Evolutionary conservation across 176 grass and related monocot species (phyloP).

Genomic region (Musa itinerans): DNA sequence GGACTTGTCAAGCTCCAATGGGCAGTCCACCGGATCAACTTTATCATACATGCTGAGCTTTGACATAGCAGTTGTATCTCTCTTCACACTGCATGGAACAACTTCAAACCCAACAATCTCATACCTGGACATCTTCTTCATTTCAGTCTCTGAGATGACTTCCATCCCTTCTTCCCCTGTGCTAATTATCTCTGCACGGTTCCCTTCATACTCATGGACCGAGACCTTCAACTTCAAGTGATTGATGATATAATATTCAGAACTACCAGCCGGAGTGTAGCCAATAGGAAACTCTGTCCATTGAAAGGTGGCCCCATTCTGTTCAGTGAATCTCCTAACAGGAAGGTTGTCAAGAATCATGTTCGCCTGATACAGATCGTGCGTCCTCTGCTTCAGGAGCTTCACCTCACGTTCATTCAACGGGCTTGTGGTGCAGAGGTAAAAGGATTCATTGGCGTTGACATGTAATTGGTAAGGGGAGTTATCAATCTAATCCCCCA

Average conservation of each 20-base stretch:
- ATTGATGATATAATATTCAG: constrained; percentile 6
- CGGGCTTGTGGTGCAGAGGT: constrained; percentile 2
- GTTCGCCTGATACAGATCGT: constrained; percentile 7
- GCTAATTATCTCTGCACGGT: not conserved
- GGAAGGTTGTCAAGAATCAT: constrained; percentile 12
- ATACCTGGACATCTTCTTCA: not conserved
- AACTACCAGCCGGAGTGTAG: not conserved
- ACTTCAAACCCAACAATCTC: constrained; percentile 13
- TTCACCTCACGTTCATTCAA: constrained; percentile 3
- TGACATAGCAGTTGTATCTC: not conserved
- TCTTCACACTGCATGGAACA: constrained; percentile 4
- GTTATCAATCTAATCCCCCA: constrained; percentile 8
- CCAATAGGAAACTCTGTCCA: not conserved
- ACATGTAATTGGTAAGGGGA: not conserved
- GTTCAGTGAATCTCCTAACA: constrained; percentile 7
- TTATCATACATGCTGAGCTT: not conserved
- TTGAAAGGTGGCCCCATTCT: constrained; percentile 2
- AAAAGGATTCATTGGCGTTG: constrained; percentile 4
- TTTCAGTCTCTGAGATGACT: constrained; percentile 2
- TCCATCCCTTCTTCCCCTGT: constrained; percentile 3
- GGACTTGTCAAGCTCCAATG: not conserved
- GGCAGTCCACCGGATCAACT: not conserved
- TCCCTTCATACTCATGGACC: constrained; percentile 1
- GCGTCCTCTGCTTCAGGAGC: constrained; percentile 11
- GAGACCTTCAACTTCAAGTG: constrained; percentile 3